phyloP scores from a whole-genome alignment of 352 stramenopile species.

The Discostella stelligera region DNA sequence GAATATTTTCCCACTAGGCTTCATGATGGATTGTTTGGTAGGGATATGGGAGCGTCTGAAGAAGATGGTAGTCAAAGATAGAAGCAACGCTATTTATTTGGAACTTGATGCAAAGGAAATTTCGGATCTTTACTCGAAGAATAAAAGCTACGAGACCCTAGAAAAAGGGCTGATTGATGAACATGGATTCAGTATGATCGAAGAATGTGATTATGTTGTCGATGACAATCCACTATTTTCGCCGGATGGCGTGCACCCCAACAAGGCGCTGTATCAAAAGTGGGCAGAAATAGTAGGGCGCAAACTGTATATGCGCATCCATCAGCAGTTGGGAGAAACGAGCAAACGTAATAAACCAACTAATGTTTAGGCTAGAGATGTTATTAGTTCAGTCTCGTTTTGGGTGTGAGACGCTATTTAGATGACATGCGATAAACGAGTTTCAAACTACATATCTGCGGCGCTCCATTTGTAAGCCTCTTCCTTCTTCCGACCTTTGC shows the following conservation, averaged over 20 bases:
- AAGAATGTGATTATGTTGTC: slow-evolving; percentile 24
- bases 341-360: not conserved
- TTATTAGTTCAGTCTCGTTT: not conserved
- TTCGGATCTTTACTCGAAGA: slow-evolving; percentile 1
- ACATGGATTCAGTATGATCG: slow-evolving; percentile 9
- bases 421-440: not conserved
- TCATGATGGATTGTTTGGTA: slow-evolving; percentile 51
- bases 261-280: slow-evolving; percentile 44
- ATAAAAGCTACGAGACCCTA: not conserved
- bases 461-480: slow-evolving; percentile 74
- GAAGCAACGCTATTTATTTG: slow-evolving; percentile 41
- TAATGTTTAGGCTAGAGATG: not conserved
- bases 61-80: slow-evolving; percentile 32
- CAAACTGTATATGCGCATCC: slow-evolving; percentile 16
- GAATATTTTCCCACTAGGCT: slow-evolving; percentile 53
- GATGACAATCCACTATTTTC: slow-evolving; percentile 28
- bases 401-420: not conserved
- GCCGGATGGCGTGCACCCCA: slow-evolving; percentile 54
- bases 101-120: slow-evolving; percentile 33
- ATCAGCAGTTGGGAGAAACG: slow-evolving; percentile 8
- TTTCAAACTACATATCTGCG: slow-evolving; percentile 72
- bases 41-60: slow-evolving; percentile 60
- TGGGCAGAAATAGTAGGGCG: slow-evolving; percentile 43
- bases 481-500: slow-evolving; percentile 68
- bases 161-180: slow-evolving; percentile 7